Evolutionary conservation across 148 eudicot species (phyloP).

Genomic region (Vaccinium myrtillus): DNA sequence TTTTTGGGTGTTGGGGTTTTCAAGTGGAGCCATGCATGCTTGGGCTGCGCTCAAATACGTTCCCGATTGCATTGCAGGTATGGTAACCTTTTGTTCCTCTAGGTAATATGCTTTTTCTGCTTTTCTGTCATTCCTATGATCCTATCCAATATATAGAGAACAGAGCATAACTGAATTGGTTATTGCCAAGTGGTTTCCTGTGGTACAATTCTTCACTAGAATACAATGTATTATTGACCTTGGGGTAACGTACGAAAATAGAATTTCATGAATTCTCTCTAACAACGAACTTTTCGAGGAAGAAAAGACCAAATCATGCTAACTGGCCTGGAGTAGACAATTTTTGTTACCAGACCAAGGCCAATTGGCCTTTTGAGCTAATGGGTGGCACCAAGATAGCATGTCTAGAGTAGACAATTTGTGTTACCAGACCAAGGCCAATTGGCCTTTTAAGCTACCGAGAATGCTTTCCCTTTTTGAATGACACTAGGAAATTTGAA

Average conservation of each 20-base stretch:
- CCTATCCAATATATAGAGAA: not conserved
- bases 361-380: not conserved
- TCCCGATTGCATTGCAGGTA: constrained; percentile 74
- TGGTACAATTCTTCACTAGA: not conserved
- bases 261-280: too few species aligned
- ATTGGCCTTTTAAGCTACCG: not conserved
- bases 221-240: not conserved
- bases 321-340: too few species aligned
- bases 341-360: too few species aligned
- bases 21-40: constrained; percentile 80
- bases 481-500: not conserved
- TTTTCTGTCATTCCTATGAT: not conserved
- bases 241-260: not conserved
- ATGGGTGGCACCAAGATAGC: not conserved
- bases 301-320: not conserved
- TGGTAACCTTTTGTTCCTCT: not conserved
- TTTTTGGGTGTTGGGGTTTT: constrained; percentile 93
- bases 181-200: not conserved
- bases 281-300: not conserved
- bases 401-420: not conserved
- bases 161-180: not conserved
- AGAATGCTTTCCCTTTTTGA: not conserved
- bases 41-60: constrained; percentile 87
- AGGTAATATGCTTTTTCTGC: not conserved
- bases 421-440: not conserved